Evolutionary conservation across 2,329 filamentous ascomycete genomes (phyloP).

Genomic region (Colletotrichum musicola): DNA sequence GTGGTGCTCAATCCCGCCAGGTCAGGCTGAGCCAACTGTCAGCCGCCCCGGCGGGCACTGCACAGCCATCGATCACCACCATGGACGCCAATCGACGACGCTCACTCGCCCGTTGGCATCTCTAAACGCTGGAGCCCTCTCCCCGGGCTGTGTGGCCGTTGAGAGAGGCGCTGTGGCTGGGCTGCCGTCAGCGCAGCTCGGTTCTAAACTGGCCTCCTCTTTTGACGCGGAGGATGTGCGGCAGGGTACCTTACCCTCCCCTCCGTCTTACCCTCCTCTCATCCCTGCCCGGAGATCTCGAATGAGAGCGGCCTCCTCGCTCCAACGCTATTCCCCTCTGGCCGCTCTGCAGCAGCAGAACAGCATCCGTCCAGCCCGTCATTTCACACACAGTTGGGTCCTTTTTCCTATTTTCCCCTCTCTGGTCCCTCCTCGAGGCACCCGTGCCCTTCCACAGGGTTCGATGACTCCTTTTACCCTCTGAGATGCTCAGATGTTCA

Average conservation of each 20-base stretch:
- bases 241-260: slow-evolving; percentile 7
- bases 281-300: slow-evolving; percentile 19
- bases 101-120: not conserved
- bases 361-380: slow-evolving; percentile 6
- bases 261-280: slow-evolving; percentile 14
- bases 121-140: not conserved
- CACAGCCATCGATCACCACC: not conserved
- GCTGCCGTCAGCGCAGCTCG: slow-evolving; percentile 5
- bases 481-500: not conserved
- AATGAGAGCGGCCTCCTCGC: slow-evolving; percentile 13
- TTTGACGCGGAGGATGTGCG: not conserved
- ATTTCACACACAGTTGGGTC: not conserved
- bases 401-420: slow-evolving; percentile 20
- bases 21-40: slow-evolving; percentile 21
- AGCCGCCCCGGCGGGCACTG: slow-evolving; percentile 3
- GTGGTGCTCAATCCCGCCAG: not conserved
- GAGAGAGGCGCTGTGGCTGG: slow-evolving; percentile 31
- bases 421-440: slow-evolving; percentile 21
- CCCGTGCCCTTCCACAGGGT: slow-evolving; percentile 29
- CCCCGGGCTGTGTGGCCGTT: not conserved
- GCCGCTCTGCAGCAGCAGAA: slow-evolving; percentile 14
- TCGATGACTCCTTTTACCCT: slow-evolving; percentile 34
- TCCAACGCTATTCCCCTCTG: slow-evolving; percentile 16
- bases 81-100: not conserved
- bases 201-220: no score